Evolutionary conservation across 257 asterid species (phyloP), one percentile per base, ranked within the genome.

Genomic region (Salvia hispanica): DNA sequence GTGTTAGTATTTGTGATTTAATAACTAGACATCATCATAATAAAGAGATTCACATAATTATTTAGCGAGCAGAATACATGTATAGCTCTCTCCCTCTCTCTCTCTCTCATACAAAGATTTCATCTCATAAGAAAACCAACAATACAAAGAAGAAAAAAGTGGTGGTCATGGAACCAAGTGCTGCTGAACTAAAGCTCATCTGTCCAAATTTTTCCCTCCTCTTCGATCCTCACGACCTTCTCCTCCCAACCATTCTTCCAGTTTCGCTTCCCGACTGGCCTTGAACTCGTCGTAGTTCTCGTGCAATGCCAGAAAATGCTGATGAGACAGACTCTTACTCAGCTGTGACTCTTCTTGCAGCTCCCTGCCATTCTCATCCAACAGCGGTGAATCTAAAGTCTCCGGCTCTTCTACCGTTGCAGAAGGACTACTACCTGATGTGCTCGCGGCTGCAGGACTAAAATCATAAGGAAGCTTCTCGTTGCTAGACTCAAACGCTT

Each of bases 181-280:
- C 51, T 53, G 43, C 28, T 42, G 66, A 42, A 53, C 65, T 43
- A 43, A 70, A 50, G 61, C 63, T 47, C 72, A 55, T 43, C 10
- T 59, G 12, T 59, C 72, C 61, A 37, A 2, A n/a, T 51, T 59
- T 56, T 31, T 67, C 43, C 59, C 62, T 44, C 6, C 61, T 43
- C 6, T 36, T 28, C 43, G 61, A 8, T 51, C 58, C 65, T 61
- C 61, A 53, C 72, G 64, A 10, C 77, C 72, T 11, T 56, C 55
- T 64, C 77, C 83, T 72, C 78, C 91, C 65, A 94, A 71, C 99
- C 99, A 94, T 69, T 89, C 88, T 74, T 88, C 89, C 64, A 94
- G 76, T 79, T 86, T 83, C 6, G 88, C 91, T 72, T 91, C 95
- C 84, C 68, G 84, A 72, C 86, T 90, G 43, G 97, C 95, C 76